Base-by-base conservation (phyloP, 2,329 filamentous ascomycete genomes). In the Neonectria coccinea region DNA sequence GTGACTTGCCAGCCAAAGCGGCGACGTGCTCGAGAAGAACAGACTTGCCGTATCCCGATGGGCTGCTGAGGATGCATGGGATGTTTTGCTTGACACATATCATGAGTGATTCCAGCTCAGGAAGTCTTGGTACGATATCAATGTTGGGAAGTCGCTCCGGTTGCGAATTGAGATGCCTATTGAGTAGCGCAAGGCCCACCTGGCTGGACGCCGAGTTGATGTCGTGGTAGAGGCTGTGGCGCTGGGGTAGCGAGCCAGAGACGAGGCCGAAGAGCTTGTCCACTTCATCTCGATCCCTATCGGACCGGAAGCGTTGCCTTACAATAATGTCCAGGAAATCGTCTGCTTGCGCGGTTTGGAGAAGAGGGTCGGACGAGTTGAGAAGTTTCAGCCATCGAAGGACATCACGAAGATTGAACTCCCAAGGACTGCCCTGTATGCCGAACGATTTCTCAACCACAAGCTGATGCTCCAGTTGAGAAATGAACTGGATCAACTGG, bases 341-440 rank as follows among this genome's bases (percentile, higher is more conserved):
- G 53, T 88, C 84, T 8, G 88, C 84, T 33, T 81, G 82, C 2
- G 88, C 88, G 27, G 86, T 85, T 27, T 84, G 80, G 18, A 94
- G 81, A 14, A 93, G 80, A 5, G 88, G 83, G 47, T 90, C 84
- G 1, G 84, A 76, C 6, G 79, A 77, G 60, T 75, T 78, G 18
- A 82, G 64, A 14, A 98, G 80, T 69, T 92, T 88, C 52, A 97
- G 81, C 95, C 95, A 98, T 65, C 95, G 88, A 59, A 96, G 87
- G 3, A 93, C 92, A 77, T 98, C 95, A 77, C 94, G 91, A 68
- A 99, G 82, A 74, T 97, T 99, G 77, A 97, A 96, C 75, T 97
- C 96, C 96, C 94, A 99, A 1, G 97, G 96, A 7, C 91, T 92
- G 14, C 89, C 89, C 69, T 89, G 86, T 1, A 83, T 81, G 2